phyloP scores from a whole-genome alignment of 164 flowering plant genomes.

The Kalanchoe fedtschenkoi region DNA sequence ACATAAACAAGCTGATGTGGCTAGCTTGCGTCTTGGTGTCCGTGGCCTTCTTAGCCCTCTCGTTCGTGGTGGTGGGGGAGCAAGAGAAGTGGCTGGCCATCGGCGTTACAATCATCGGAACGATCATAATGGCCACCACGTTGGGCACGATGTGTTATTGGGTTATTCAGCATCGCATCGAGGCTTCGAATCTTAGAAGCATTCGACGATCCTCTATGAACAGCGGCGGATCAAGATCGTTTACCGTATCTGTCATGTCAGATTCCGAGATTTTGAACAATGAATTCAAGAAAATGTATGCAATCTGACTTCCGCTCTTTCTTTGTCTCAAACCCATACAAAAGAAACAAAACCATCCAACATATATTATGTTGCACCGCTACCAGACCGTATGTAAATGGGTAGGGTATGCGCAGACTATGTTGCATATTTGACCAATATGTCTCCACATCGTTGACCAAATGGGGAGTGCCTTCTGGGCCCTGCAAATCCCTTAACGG shows the following conservation, averaged over 20 bases:
- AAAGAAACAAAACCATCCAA: no score
- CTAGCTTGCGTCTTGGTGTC: slow-evolving; percentile 19
- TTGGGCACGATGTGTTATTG: slow-evolving; percentile 21
- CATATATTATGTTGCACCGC: no score
- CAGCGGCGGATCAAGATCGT: slow-evolving; percentile 42
- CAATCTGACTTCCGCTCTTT: slow-evolving; percentile 46
- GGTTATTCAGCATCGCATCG: slow-evolving; percentile 4
- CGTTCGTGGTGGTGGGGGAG: slow-evolving; percentile 17
- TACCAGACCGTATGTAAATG: no score
- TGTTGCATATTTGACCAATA: no score
- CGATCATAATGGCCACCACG: slow-evolving; percentile 13
- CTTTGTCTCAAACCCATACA: no score
- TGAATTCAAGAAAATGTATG: slow-evolving; percentile 80
- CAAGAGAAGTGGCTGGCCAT: slow-evolving; percentile 15
- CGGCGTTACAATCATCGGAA: slow-evolving; percentile 17
- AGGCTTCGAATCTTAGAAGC: slow-evolving; percentile 16
- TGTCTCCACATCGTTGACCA: no score
- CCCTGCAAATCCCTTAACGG: no score
- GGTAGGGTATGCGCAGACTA: no score
- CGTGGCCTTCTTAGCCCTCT: slow-evolving; percentile 18
- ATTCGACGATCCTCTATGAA: slow-evolving; percentile 1
- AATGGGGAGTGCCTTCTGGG: no score
- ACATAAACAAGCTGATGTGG: slow-evolving; percentile 26
- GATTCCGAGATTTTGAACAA: slow-evolving; percentile 57
- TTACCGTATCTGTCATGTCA: slow-evolving; percentile 50